phyloP scores from a whole-genome alignment of 495 filamentous ascomycete genomes.

The Friedmanniomyces simplex region DNA sequence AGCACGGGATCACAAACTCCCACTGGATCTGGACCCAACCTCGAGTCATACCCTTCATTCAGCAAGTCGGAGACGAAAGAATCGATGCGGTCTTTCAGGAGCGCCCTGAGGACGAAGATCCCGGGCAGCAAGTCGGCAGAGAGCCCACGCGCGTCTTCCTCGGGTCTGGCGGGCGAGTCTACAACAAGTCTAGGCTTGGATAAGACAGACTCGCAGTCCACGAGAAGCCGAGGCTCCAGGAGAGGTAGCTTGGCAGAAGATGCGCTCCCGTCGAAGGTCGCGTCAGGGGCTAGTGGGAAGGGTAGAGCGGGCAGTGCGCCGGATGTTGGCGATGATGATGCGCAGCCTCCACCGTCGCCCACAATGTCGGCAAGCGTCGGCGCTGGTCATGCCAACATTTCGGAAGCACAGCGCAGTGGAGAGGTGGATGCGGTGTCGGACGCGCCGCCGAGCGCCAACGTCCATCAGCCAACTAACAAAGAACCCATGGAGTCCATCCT shows the following conservation, averaged over 20 bases:
- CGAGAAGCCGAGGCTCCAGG: constrained; percentile 58
- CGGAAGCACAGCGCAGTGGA: constrained; percentile 68
- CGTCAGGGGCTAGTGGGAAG: constrained; percentile 21
- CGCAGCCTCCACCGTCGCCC: constrained; percentile 80
- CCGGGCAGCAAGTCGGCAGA: constrained; percentile 56
- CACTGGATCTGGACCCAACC: constrained; percentile 29
- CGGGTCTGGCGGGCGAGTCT: constrained; percentile 48
- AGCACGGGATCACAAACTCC: constrained; percentile 34
- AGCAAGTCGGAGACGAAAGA: constrained; percentile 91
- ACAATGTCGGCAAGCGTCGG: constrained; percentile 70
- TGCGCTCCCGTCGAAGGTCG: constrained; percentile 35
- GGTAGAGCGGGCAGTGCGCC: constrained; percentile 27
- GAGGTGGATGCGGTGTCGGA: constrained; percentile 99
- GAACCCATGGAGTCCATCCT: constrained; percentile 70
- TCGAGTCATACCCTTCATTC: constrained; percentile 83
- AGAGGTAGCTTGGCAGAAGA: constrained; percentile 41
- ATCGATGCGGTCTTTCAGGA: constrained; percentile 74
- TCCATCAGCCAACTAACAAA: constrained; percentile 35
- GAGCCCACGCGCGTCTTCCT: constrained; percentile 68
- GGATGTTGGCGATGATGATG: constrained; percentile 39
- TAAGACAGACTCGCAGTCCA: constrained; percentile 60
- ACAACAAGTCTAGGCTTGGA: constrained; percentile 23
- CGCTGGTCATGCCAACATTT: constrained; percentile 64
- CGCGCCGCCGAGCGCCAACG: constrained; percentile 60
- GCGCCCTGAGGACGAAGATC: constrained; percentile 63